Base-by-base conservation (phyloP, 345 rosid genomes). In the Lenwebbia sp. region DNA sequence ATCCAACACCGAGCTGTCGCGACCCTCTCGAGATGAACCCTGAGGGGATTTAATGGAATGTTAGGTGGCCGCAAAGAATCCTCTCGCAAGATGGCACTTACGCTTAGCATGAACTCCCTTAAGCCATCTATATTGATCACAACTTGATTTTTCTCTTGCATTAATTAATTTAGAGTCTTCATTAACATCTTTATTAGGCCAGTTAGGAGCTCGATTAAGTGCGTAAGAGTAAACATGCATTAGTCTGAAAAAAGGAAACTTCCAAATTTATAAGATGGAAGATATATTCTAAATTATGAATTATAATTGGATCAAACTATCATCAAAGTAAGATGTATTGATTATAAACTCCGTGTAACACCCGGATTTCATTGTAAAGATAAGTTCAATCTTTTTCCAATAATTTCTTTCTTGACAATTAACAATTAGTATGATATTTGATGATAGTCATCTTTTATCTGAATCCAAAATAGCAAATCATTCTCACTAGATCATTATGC, bases 361-460 rank as follows among this genome's bases (percentile, higher is more conserved):
- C 62, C n/a, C 2, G 3, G 7, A 0, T 0, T 26, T 57, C 62
- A 26, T 57, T 57, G 11, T 0, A 56, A 25, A 25, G n/a, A 19
- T 10, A 57, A 11, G 14, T 56, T 56, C 2, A 10, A 25, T 10
- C 12, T 56, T 25, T 56, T 25, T 25, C 3, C 3, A 26, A n/a
- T 57, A 57, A 57, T 57, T 26, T 26, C 15, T 57, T 57, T 57
- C 15, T 26, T 26, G 3, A n/a, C n/a, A n/a, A n/a, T n/a, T n/a
- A n/a, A 5, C 7, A 56, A 56, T 56, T 57, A 57, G 15, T 0
- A 57, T 57, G 28, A 5, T 57, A 57, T 25, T 57, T 2, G 30
- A 57, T 2, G 5, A 0, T 26, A 11, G 50, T 47, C 13, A 51
- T 13, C 53, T 13, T 51, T 51, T 51, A n/a, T 51, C 53, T n/a